Evolutionary conservation across 768 basidiomycete species (phyloP), one percentile per base, ranked within the genome.

Genomic region (Imleria badia): DNA sequence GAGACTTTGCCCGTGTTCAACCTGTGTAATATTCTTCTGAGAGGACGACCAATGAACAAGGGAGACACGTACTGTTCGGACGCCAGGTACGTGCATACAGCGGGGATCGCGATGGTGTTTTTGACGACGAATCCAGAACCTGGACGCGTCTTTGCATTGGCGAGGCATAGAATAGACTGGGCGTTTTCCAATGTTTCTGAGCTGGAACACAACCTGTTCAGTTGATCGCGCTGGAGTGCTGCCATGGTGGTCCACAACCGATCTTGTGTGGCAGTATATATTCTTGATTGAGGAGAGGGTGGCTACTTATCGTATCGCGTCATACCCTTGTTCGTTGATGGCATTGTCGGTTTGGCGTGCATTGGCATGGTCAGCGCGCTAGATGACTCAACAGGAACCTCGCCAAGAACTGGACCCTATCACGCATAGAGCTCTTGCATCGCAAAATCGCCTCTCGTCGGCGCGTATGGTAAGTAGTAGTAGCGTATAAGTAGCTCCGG

Each of bases 81-180:
- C 14, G 70, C 70, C 3, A 72, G 51, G 47, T 66, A 66, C 22
- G 70, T 70, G 54, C 66, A 73, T 31, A 70, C 43, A 9, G 68
- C 62, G 5, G 68, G 66, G 13, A 72, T 58, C 13, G 60, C 63
- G 38, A 51, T 55, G 3, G 62, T 34, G 43, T 53, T 57, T 55
- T 67, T 67, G 31, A 66, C 55, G 20, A 57, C 46, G 45, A 65
- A 72, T 1, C 66, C 70, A 14, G 70, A 60, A 12, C 70, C 72
- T 15, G 48, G 61, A 42, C 66, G 57, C 15, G 68, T 73, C 29
- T 48, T 67, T 46, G 60, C 55, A 23, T 36, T 54, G 2, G 58
- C 66, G 6, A 72, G 56, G 5, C 41, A 42, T 1, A 70, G 20
- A 20, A 68, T 60, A 1, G 65, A 62, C 31, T 60, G 42, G 19